Conservation (phyloP, 371 early-diverging fungal genomes). For the Zychaea mexicana region DNA sequence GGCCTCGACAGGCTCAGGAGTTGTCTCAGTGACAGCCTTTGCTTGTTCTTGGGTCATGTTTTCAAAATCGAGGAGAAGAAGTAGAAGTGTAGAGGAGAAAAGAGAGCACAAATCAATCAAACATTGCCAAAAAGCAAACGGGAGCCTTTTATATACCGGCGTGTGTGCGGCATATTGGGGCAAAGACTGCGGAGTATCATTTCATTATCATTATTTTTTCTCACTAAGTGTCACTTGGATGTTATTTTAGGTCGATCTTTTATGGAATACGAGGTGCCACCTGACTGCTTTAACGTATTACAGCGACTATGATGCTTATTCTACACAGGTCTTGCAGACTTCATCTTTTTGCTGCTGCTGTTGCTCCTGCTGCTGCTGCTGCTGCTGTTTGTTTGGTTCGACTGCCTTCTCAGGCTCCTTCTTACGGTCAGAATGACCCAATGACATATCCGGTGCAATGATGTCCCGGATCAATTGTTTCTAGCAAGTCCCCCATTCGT, state of each 20-base stretch:
- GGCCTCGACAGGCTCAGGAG: slow-evolving; percentile 5
- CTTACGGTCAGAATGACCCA: slow-evolving; percentile 62
- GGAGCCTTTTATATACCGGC: background rate
- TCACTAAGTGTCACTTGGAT: background rate
- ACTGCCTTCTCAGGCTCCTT: slow-evolving; percentile 1
- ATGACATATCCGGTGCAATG: slow-evolving; percentile 65
- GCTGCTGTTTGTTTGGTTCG: slow-evolving; percentile 5
- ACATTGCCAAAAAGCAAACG: background rate
- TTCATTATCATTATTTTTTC: no score
- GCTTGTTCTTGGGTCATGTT: background rate
- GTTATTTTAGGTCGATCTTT: background rate
- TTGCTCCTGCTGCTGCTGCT: no score
- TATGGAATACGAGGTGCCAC: background rate
- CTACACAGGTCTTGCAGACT: slow-evolving; percentile 19
- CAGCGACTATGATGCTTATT: no score
- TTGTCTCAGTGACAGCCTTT: background rate
- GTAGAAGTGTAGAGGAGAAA: background rate
- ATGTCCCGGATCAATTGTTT: slow-evolving; percentile 70
- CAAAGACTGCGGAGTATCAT: background rate
- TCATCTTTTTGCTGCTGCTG: background rate
- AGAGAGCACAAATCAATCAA: background rate
- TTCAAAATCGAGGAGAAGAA: slow-evolving; percentile 15
- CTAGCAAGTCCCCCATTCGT: slow-evolving; percentile 18
- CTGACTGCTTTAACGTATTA: background rate
- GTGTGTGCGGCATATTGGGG: background rate